phyloP scores from a whole-genome alignment of 441 rosid species.

The Codiaeum variegatum region DNA sequence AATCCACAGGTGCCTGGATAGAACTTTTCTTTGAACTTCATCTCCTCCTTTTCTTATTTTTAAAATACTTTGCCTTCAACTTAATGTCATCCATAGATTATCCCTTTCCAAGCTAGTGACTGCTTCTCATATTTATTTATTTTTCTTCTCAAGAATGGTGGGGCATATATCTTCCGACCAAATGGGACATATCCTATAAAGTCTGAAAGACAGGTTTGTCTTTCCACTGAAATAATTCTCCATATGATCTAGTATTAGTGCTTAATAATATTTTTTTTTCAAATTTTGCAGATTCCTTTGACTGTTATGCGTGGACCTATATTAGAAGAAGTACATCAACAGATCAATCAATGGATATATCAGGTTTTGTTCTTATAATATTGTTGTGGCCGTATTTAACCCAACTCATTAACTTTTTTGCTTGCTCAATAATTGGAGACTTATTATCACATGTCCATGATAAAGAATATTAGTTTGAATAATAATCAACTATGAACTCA shows the following conservation, averaged over 20 bases:
- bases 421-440: conserved; percentile 1
- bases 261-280: conserved; percentile 13
- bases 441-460: neutral
- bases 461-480: neutral
- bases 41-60: neutral
- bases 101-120: conserved; percentile 13
- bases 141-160: conserved; percentile 50
- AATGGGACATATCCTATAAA: conserved; percentile 70
- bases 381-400: conserved; percentile 1
- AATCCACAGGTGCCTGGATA: conserved; percentile 60
- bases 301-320: conserved; percentile 71
- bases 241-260: conserved; percentile 16
- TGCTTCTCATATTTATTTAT: conserved; percentile 18
- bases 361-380: conserved; percentile 49
- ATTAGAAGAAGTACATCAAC: conserved; percentile 86
- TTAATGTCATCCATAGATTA: conserved; percentile 9
- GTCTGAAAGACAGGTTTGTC: conserved; percentile 60
- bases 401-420: neutral
- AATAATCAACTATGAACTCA: neutral
- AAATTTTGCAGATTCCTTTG: conserved; percentile 59
- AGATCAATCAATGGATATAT: conserved; percentile 80
- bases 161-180: conserved; percentile 98
- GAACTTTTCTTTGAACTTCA: conserved; percentile 14
- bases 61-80: conserved; percentile 11
- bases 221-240: conserved; percentile 18